Conservation (phyloP, 2,329 filamentous ascomycete species). For the Monilinia fructicola region DNA sequence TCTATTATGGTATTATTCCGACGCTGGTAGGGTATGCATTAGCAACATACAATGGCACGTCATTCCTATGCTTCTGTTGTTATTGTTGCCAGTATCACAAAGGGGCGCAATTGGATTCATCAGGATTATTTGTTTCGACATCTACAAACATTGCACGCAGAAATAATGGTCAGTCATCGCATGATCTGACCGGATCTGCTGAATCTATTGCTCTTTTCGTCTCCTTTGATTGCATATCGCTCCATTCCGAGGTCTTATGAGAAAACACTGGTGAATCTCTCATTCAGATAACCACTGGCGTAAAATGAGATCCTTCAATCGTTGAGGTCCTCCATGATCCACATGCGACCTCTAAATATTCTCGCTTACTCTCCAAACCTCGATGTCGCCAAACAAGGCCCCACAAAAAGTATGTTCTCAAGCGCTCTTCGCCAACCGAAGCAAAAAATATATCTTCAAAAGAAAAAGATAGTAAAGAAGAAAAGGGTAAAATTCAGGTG, state of each 20-base stretch:
- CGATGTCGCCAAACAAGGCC: not conserved
- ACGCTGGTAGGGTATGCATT: not conserved
- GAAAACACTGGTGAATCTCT: not conserved
- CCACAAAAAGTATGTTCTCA: not conserved
- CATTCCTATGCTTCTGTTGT: too few species aligned
- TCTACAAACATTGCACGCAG: too few species aligned
- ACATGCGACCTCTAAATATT: not conserved
- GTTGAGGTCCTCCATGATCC: not conserved
- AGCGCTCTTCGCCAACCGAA: not conserved
- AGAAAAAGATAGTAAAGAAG: not conserved
- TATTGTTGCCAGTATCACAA: too few species aligned
- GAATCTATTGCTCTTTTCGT: too few species aligned
- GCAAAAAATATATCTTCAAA: not conserved
- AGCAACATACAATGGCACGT: not conserved
- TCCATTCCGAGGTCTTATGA: too few species aligned
- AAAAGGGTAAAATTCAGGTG: not conserved
- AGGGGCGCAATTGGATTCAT: too few species aligned
- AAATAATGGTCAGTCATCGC: too few species aligned
- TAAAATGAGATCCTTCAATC: not conserved
- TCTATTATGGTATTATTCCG: too few species aligned
- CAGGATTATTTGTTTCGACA: too few species aligned
- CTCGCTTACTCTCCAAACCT: not conserved
- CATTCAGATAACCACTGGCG: not conserved
- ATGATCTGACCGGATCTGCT: too few species aligned
- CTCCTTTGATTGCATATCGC: too few species aligned